Percentiles rank a stretch among this genome's conserved stretches.
phyloP scores from a whole-genome alignment of 257 asterid genomes.

The Solanum etuberosum region DNA sequence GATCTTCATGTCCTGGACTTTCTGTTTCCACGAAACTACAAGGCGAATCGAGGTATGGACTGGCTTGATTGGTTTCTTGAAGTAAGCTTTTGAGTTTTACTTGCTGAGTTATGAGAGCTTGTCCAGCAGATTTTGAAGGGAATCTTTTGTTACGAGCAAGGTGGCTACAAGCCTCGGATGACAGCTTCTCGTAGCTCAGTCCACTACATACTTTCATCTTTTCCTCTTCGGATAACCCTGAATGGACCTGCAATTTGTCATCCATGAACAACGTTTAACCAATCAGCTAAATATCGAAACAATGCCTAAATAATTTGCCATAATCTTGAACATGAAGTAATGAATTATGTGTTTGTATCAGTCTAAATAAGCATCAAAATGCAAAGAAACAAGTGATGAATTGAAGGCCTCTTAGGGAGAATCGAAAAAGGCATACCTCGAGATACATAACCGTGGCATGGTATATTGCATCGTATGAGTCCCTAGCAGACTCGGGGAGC shows the following conservation, averaged over 20 bases:
- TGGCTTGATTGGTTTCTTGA: conserved; percentile 25
- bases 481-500: conserved; percentile 65
- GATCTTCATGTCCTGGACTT: conserved; percentile 7
- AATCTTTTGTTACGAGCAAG: conserved; percentile 46
- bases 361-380: background rate
- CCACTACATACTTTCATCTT: conserved; percentile 41
- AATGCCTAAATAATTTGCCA: background rate
- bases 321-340: background rate
- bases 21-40: conserved; percentile 2
- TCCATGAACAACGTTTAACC: background rate
- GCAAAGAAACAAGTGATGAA: background rate
- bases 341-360: background rate
- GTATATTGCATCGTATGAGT: conserved; percentile 50
- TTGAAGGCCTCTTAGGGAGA: background rate
- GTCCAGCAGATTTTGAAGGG: conserved; percentile 51
- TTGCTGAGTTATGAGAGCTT: conserved; percentile 53
- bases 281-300: background rate
- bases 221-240: conserved; percentile 53
- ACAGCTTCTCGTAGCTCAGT: conserved; percentile 60
- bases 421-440: conserved; percentile 28
- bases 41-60: conserved; percentile 4
- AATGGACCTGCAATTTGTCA: conserved; percentile 45
- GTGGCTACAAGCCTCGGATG: conserved; percentile 45
- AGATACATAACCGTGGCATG: conserved; percentile 54
- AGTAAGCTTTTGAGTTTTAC: conserved; percentile 61